Percentiles rank a stretch among this genome's conserved stretches.
Evolutionary conservation across 192 early-diverging fungal species (phyloP).

Genomic region (Tieghemiomyces parasiticus): DNA sequence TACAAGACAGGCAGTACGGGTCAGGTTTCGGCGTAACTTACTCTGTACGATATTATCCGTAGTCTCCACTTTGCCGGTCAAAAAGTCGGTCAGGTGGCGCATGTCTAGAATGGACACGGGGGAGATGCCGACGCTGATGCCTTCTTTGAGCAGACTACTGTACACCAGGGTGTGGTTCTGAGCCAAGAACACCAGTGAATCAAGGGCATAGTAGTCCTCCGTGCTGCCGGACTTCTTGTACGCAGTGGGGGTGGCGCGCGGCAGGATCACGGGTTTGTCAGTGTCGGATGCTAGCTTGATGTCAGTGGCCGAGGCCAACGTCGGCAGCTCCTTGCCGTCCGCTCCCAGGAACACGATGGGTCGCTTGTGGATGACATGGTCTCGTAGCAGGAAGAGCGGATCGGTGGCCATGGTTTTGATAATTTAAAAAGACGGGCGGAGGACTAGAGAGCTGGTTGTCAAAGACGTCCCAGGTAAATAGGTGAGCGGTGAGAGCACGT

Average conservation of each 20-base stretch:
- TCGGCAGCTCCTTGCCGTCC: background rate
- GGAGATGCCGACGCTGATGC: background rate
- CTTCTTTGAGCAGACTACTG: background rate
- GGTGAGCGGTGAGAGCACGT: too few species aligned
- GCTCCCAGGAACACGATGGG: background rate
- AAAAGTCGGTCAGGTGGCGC: background rate
- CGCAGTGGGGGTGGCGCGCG: background rate
- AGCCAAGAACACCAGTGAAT: slow-evolving; percentile 5
- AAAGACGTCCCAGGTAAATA: too few species aligned
- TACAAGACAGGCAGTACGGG: too few species aligned
- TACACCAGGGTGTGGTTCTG: background rate
- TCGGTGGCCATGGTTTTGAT: too few species aligned
- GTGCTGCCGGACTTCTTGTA: slow-evolving; percentile 1
- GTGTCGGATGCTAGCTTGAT: background rate
- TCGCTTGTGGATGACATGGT: slow-evolving; percentile 3
- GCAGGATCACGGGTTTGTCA: background rate
- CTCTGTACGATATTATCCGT: background rate
- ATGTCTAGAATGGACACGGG: slow-evolving; percentile 1
- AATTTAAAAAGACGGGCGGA: too few species aligned
- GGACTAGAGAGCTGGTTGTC: too few species aligned
- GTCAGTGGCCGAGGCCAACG: background rate
- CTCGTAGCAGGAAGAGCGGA: slow-evolving; percentile 2
- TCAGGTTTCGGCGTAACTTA: too few species aligned
- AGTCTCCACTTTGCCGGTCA: slow-evolving; percentile 6
- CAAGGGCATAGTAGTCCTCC: background rate